phyloP scores from a whole-genome alignment of 1,284 basidiomycete genomes.

The Ustilago sp. region DNA sequence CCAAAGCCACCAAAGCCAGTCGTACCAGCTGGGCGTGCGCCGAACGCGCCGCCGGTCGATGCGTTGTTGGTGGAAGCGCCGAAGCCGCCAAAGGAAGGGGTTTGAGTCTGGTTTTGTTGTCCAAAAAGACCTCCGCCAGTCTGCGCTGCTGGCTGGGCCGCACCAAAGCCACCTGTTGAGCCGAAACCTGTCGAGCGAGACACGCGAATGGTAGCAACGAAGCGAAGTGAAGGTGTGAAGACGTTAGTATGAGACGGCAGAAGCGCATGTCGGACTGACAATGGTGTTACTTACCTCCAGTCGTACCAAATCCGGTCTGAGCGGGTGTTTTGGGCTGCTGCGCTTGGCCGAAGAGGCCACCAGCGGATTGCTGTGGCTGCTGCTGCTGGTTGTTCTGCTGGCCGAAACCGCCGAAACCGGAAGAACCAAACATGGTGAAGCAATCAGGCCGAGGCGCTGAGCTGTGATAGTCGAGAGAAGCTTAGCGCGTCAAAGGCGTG shows the following conservation, averaged over 20 bases:
- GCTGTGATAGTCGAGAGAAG: background rate
- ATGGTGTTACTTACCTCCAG: slow-evolving; percentile 36
- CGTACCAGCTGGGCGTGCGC: slow-evolving; percentile 55
- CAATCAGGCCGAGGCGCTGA: background rate
- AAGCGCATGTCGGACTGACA: background rate
- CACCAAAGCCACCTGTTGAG: slow-evolving; percentile 47
- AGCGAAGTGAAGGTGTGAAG: background rate
- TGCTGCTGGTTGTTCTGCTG: slow-evolving; percentile 61
- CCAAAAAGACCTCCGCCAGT: slow-evolving; percentile 67
- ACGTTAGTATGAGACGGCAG: background rate
- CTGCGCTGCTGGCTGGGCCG: slow-evolving; percentile 56
- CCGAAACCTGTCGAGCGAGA: slow-evolving; percentile 36
- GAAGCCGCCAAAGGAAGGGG: slow-evolving; percentile 55
- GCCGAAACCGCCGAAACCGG: slow-evolving; percentile 61
- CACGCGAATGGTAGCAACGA: background rate
- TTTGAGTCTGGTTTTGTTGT: slow-evolving; percentile 52
- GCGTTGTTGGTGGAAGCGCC: slow-evolving; percentile 51
- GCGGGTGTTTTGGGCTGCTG: slow-evolving; percentile 64
- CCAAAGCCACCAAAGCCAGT: slow-evolving; percentile 62
- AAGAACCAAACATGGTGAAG: slow-evolving; percentile 56
- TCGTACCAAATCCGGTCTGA: slow-evolving; percentile 40
- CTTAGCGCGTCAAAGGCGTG: background rate
- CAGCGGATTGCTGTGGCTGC: slow-evolving; percentile 62
- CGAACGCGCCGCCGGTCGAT: slow-evolving; percentile 47
- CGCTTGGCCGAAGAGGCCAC: slow-evolving; percentile 68